Evolutionary conservation across 441 rosid species (phyloP).

Genomic region (Corymbia citriodora): DNA sequence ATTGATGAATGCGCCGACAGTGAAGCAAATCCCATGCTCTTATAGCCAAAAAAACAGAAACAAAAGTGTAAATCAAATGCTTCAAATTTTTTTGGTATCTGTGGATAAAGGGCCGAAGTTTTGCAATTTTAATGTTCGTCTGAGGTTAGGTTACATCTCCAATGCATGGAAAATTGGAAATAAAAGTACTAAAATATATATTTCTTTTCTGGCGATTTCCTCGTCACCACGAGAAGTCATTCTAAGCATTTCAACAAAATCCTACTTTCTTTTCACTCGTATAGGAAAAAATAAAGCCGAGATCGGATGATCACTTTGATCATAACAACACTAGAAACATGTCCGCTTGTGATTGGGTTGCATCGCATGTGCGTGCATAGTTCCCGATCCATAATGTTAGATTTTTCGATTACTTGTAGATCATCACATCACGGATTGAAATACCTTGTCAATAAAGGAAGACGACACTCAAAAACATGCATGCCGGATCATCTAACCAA

Average conservation of each 20-base stretch:
- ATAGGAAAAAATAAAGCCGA: neutral
- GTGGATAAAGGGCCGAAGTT: neutral
- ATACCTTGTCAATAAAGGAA: neutral
- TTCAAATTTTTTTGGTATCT: neutral
- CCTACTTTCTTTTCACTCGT: neutral
- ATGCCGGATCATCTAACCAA: neutral
- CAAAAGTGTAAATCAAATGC: neutral
- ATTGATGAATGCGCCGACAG: neutral
- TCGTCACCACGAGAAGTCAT: neutral
- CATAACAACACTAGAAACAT: neutral
- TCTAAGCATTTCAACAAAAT: neutral
- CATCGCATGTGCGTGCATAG: neutral
- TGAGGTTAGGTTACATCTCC: neutral
- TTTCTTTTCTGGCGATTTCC: fast-evolving
- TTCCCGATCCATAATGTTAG: neutral
- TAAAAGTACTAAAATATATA: neutral
- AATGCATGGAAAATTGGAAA: neutral
- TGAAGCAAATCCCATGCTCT: neutral
- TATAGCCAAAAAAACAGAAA: neutral
- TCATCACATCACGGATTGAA: neutral
- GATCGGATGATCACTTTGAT: neutral
- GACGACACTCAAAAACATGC: neutral
- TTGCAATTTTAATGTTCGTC: neutral
- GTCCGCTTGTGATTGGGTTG: neutral
- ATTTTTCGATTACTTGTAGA: neutral